phyloP scores from a whole-genome alignment of 75 land plant species.

The Sequoia sempervirens region DNA sequence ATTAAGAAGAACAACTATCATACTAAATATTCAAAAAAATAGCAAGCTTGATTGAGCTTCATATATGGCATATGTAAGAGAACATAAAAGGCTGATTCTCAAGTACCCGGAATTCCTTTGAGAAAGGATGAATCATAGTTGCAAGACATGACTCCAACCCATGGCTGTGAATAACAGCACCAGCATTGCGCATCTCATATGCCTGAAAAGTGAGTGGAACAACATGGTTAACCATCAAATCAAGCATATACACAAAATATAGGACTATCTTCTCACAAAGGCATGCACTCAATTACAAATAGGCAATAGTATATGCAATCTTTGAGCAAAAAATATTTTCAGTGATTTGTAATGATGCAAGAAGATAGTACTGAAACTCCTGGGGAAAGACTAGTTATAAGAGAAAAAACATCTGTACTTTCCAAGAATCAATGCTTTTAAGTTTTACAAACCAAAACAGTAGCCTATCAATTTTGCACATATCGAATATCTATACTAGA shows the following conservation, averaged over 20 bases:
- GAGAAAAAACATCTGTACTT: background rate
- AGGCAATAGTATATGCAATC: background rate
- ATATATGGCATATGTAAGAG: background rate
- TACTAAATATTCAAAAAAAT: background rate
- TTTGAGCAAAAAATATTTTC: background rate
- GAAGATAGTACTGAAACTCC: background rate
- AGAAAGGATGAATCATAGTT: slow-evolving; percentile 84
- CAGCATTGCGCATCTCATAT: slow-evolving; percentile 90
- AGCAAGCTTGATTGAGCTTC: background rate
- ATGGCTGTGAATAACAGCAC: slow-evolving; percentile 99
- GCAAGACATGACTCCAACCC: slow-evolving; percentile 90
- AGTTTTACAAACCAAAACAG: background rate
- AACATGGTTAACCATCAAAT: background rate
- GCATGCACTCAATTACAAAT: background rate
- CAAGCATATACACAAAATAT: background rate
- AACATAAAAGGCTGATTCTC: background rate
- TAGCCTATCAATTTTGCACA: background rate
- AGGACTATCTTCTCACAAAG: background rate
- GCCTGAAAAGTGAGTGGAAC: slow-evolving; percentile 49
- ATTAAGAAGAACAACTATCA: background rate
- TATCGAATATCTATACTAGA: background rate
- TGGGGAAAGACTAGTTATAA: background rate
- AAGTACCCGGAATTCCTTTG: slow-evolving; percentile 86
- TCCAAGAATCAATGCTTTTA: background rate
- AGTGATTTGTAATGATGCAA: background rate